phyloP scores from a whole-genome alignment of 2,329 filamentous ascomycete species.

The Aquanectria penicillioides region DNA sequence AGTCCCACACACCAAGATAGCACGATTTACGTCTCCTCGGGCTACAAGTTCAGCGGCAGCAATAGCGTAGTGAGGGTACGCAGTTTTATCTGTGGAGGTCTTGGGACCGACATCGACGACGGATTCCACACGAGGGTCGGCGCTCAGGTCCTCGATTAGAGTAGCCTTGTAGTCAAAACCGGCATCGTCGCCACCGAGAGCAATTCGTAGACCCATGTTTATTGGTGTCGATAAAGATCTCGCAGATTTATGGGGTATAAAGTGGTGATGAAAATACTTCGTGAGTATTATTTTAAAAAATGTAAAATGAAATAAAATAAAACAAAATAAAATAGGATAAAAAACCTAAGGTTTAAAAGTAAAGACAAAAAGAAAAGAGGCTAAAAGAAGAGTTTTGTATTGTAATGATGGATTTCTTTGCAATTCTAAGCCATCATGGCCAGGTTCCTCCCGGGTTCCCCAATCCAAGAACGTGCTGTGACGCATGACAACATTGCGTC shows the following conservation, averaged over 20 bases:
- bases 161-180: slow-evolving; percentile 82
- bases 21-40: slow-evolving; percentile 75
- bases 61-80: slow-evolving; percentile 82
- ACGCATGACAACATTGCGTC: background rate
- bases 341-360: background rate
- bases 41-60: slow-evolving; percentile 72
- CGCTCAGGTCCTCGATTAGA: slow-evolving; percentile 76
- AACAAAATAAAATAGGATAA: background rate
- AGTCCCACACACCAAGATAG: slow-evolving; percentile 85
- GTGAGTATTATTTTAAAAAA: background rate
- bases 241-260: too few species aligned
- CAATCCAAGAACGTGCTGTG: background rate
- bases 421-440: too few species aligned
- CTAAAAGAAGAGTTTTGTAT: too few species aligned
- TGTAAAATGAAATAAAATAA: background rate
- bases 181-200: slow-evolving; percentile 59
- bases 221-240: too few species aligned
- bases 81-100: slow-evolving; percentile 74
- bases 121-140: slow-evolving; percentile 67
- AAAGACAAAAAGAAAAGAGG: background rate
- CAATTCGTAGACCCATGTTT: slow-evolving; percentile 19
- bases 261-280: too few species aligned
- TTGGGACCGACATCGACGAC: slow-evolving; percentile 78
- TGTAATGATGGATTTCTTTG: too few species aligned
- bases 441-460: too few species aligned